Base-by-base conservation (phyloP, 306 rosid genomes). In the Styphnolobium japonicum region DNA sequence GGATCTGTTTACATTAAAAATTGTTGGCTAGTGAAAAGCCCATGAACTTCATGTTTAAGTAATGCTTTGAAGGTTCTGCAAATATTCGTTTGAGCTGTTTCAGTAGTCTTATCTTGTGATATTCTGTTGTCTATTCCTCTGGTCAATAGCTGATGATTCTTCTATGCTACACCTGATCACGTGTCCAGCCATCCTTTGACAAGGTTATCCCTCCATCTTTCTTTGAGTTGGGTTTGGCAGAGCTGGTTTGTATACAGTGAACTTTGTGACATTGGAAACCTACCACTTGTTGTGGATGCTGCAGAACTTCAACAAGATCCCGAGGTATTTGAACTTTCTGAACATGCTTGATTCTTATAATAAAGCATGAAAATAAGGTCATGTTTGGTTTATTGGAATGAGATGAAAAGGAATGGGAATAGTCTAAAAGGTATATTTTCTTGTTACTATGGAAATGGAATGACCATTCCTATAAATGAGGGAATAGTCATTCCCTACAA, bases 251-350 rank as follows among this genome's bases (percentile, higher is more conserved):
- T 93, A 63, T 87, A 91, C 85, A 87, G 82, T 49, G 98, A 93
- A 64, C 98, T 91, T 40, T 42, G 80, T 10, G 89, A 89, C 72
- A 71, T 80, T 82, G 98, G 97, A 83, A 85, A 69, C 75, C 88
- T 92, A 40, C 93, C 97, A 11, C 86, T 88, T 10, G 77, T 93
- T 62, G 69, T 93, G 85, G 98, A 91, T 77, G 89, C 93, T 71
- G 85, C 83, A 66, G 97, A 93, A 71, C 97, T 91, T 83, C 86
- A 80, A 67, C 34, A 73, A 64, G 88, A 89, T 80, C 93, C 98
- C 1, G 97, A 91, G 97, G 98, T 91, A 39, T 72, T 76, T 27
- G 45, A 72, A 74, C 67, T 74, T 46, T 76, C 34, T 67, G 49
- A 56, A 23, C 40, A 37, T 78, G 42, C 69, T 72, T 63, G 31